phyloP scores from a whole-genome alignment of 1,139 yeast genomes.

The Diutina rugosa region DNA sequence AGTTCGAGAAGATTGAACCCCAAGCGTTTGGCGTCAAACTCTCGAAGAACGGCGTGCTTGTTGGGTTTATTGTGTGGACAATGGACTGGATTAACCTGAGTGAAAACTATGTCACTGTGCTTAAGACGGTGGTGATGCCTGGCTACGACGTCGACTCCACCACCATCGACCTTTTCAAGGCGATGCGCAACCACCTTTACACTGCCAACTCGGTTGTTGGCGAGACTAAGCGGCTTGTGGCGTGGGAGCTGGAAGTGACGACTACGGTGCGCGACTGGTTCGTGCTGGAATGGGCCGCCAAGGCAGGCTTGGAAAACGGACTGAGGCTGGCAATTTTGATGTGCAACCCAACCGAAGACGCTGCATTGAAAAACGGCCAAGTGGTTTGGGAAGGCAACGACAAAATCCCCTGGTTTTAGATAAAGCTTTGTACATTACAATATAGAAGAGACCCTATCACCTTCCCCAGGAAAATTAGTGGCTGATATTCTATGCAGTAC shows the following conservation, averaged over 20 bases:
- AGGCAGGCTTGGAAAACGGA: background rate
- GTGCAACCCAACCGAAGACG: background rate
- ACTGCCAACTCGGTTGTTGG: background rate
- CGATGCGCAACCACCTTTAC: background rate
- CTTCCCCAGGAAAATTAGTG: background rate
- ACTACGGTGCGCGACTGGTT: background rate
- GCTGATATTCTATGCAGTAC: background rate
- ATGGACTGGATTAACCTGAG: background rate
- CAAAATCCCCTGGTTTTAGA: slow-evolving; percentile 1
- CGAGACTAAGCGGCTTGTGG: background rate
- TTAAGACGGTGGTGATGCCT: background rate
- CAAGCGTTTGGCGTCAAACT: slow-evolving; percentile 17
- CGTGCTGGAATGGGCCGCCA: background rate
- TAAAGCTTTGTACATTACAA: background rate
- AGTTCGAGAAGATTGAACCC: slow-evolving; percentile 4
- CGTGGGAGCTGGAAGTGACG: background rate
- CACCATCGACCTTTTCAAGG: background rate
- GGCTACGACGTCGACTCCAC: background rate
- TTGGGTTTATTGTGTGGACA: slow-evolving; percentile 28
- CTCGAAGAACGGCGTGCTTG: slow-evolving; percentile 7
- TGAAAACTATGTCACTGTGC: background rate
- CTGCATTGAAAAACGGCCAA: background rate
- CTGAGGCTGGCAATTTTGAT: slow-evolving; percentile 1
- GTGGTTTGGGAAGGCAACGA: slow-evolving; percentile 2
- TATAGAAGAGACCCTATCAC: background rate